Conservation (phyloP, 2,329 filamentous ascomycete species). For the Tympanopsis confertula region DNA sequence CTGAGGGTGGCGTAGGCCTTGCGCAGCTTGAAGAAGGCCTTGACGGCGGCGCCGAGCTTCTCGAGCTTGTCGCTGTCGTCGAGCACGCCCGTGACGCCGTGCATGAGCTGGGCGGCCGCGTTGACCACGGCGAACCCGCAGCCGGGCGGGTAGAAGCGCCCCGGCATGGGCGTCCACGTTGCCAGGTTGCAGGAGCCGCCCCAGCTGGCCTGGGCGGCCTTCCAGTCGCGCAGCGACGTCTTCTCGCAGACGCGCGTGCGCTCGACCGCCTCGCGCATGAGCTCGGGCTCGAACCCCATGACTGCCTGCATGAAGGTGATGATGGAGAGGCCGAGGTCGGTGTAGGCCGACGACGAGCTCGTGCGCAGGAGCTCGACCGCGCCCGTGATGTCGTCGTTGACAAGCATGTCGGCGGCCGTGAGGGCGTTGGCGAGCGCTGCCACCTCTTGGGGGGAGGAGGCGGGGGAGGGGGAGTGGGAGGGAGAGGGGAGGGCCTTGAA, state of each 20-base stretch:
- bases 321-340: conserved; percentile 70
- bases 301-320: conserved; percentile 77
- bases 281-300: conserved; percentile 79
- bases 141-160: conserved; percentile 63
- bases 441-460: conserved; percentile 28
- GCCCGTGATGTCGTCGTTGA: conserved; percentile 81
- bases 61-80: conserved; percentile 43
- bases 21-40: conserved; percentile 82
- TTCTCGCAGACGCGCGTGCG: conserved; percentile 66
- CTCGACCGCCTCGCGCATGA: conserved; percentile 72
- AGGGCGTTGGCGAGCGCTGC: conserved; percentile 48
- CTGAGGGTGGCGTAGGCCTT: conserved; percentile 81
- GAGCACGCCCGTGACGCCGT: conserved; percentile 77
- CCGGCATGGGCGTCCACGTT: conserved; percentile 18
- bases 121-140: conserved; percentile 78
- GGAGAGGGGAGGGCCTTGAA: too few relatives aligned
- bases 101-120: conserved; percentile 79
- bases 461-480: too few relatives aligned
- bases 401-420: conserved; percentile 58
- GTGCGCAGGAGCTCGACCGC: conserved; percentile 63
- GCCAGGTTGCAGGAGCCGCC: conserved; percentile 12
- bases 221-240: conserved; percentile 64
- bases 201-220: conserved; percentile 58
- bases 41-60: conserved; percentile 83
- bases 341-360: conserved; percentile 72